Evolutionary conservation across 257 asterid species (phyloP).

Genomic region (Lycium ferocissimum): DNA sequence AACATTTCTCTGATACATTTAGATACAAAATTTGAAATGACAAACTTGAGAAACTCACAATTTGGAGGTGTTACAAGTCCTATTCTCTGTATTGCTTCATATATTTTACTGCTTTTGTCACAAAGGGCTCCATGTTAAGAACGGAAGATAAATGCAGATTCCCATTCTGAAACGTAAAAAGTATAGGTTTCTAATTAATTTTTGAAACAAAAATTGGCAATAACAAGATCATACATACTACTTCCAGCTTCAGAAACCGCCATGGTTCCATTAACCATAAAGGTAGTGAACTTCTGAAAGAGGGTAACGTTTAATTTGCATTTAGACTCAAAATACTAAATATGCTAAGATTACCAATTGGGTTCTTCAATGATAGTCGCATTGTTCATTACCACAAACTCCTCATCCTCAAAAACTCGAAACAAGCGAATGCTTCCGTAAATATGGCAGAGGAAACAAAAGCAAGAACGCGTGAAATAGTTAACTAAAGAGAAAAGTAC

Average conservation of each 20-base stretch:
- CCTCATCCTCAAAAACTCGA: no score
- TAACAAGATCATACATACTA: neutral
- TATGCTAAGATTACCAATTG: no score
- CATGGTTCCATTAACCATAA: neutral
- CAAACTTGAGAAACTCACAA: conserved; percentile 56
- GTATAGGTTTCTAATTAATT: neutral
- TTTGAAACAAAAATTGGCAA: neutral
- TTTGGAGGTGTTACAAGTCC: conserved; percentile 83
- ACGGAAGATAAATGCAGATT: conserved; percentile 23
- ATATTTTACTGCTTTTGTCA: conserved; percentile 86
- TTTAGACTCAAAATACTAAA: neutral
- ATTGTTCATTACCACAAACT: no score
- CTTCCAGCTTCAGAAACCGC: neutral
- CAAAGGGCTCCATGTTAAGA: conserved; percentile 70
- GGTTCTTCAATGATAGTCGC: no score
- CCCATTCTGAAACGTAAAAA: neutral
- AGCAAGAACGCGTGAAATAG: no score
- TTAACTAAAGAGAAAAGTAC: no score
- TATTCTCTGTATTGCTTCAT: conserved; percentile 67
- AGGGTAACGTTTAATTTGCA: neutral
- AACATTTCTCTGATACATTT: neutral
- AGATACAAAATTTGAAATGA: neutral
- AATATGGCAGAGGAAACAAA: no score
- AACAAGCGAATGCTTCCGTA: no score
- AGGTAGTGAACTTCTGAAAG: neutral